Conservation (phyloP, 1,284 basidiomycete species). For the Apiotrichum siamense region DNA sequence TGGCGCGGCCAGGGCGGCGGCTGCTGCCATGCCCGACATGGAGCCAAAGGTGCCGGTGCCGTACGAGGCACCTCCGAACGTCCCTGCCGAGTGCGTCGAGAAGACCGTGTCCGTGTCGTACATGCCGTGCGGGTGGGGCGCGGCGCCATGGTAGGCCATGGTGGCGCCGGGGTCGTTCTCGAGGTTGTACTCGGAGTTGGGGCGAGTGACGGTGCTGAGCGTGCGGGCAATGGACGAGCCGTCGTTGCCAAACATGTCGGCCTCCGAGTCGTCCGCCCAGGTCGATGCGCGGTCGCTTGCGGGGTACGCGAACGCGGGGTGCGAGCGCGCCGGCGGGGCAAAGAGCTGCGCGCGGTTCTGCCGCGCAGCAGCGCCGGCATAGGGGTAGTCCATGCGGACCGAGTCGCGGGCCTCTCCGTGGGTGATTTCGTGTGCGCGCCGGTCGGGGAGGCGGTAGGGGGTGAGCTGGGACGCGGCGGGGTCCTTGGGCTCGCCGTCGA, state of each 20-base stretch:
- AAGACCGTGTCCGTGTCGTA: background rate
- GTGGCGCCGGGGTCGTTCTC: slow-evolving; percentile 16
- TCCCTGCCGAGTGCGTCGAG: background rate
- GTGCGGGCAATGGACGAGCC: slow-evolving; percentile 32
- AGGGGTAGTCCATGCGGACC: slow-evolving; percentile 3
- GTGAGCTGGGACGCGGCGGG: background rate
- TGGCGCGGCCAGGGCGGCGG: background rate
- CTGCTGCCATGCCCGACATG: background rate
- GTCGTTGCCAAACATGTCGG: slow-evolving; percentile 28
- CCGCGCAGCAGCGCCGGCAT: background rate
- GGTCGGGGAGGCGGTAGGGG: background rate
- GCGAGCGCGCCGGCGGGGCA: background rate
- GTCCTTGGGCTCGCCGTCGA: background rate
- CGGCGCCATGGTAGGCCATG: background rate
- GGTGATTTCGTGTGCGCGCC: background rate
- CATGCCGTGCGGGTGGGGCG: background rate
- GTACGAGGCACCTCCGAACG: background rate
- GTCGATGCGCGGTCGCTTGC: slow-evolving; percentile 2
- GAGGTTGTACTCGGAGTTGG: slow-evolving; percentile 19
- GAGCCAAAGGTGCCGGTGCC: background rate
- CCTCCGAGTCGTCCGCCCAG: slow-evolving; percentile 35
- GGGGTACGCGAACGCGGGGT: background rate
- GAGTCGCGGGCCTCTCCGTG: slow-evolving; percentile 8
- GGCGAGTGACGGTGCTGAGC: slow-evolving; percentile 21
- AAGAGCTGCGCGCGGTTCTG: background rate